Conservation (phyloP, 2,329 filamentous ascomycete genomes). For the Drechslerella coelobrocha region DNA sequence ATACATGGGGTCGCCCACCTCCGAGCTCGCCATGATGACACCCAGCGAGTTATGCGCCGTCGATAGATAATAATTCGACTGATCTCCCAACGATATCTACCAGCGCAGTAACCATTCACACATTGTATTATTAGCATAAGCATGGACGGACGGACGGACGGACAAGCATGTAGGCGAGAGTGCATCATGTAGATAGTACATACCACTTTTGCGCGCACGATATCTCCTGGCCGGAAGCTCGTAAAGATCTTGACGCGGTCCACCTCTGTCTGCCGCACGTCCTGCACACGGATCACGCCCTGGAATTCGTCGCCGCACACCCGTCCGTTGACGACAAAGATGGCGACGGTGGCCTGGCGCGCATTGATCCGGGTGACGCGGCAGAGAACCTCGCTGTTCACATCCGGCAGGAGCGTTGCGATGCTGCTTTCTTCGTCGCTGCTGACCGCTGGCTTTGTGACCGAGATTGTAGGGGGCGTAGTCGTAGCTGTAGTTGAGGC, state of each 20-base stretch:
- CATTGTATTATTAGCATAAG: not conserved
- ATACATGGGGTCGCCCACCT: slow-evolving; percentile 86
- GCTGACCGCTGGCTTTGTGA: slow-evolving; percentile 66
- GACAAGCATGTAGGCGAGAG: too few species aligned
- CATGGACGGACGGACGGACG: too few species aligned
- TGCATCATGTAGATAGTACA: not conserved
- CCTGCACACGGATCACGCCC: slow-evolving; percentile 83
- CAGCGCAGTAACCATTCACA: not conserved
- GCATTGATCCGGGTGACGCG: slow-evolving; percentile 84
- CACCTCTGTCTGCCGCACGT: slow-evolving; percentile 93
- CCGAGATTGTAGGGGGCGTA: slow-evolving; percentile 55
- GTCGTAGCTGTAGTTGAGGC: slow-evolving; percentile 62
- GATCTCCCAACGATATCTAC: slow-evolving; percentile 86
- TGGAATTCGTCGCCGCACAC: slow-evolving; percentile 81
- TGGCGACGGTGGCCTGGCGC: slow-evolving; percentile 82
- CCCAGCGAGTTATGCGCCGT: slow-evolving; percentile 91
- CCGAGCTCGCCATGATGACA: slow-evolving; percentile 81
- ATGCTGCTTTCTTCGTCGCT: slow-evolving; percentile 58
- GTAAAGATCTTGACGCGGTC: slow-evolving; percentile 91
- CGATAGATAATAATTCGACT: slow-evolving; percentile 92
- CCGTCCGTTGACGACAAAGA: slow-evolving; percentile 78
- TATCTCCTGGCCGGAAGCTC: slow-evolving; percentile 89
- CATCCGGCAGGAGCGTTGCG: slow-evolving; percentile 79
- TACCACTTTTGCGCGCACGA: slow-evolving; percentile 58
- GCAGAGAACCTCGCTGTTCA: slow-evolving; percentile 80